Base-by-base conservation (phyloP, 345 rosid species). In the Brassica rapa region DNA sequence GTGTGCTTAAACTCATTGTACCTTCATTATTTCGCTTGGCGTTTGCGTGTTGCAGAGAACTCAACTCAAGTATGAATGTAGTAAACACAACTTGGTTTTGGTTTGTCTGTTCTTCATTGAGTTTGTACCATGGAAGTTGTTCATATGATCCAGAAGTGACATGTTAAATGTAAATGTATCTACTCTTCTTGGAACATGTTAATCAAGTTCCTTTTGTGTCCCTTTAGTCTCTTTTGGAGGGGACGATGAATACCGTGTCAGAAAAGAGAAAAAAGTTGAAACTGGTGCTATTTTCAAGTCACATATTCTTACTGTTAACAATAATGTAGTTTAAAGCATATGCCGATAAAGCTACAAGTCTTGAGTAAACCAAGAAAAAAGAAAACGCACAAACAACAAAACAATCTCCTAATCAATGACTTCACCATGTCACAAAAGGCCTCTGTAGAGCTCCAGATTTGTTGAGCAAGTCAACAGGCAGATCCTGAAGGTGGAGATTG, bases 1-100 rank as follows among this genome's bases (percentile, higher is more conserved):
- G 87, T 88, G 87, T 73, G 90, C 83, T 68, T 95, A 80, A 95
- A 95, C 82, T 85, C 94, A 0, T 76, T 93, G 70, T 95, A 85
- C 64, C 83, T 93, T 71, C 86, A 86, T 35, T 85, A 85, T 33
- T 85, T 81, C 27, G 2, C 85, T 21, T 85, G 94, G 99, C 86
- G 96, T 74, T 81, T 80, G 73, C 87, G 79, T 21, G 71, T 83
- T 62, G 68, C 71, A 71, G 84, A 76, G 63, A 86, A 84, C 71
- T 15, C 87, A 8, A 88, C 68, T 80, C 86, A 89, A 1, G 97
- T 72, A 27, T 92, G 85, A 94, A 64, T 21, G 57, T 41, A 32
- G 6, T 55, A 49, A 49, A 49, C 56, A 4, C 56, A 49, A n/a
- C 60, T 15, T 55, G 27, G 15, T 46, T 49, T 49, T 65, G 62